These are phyloP conservation scores for Scutellaria minor DNA, from an alignment of 257 asterid species.

Conservation along the genomic window DNA sequence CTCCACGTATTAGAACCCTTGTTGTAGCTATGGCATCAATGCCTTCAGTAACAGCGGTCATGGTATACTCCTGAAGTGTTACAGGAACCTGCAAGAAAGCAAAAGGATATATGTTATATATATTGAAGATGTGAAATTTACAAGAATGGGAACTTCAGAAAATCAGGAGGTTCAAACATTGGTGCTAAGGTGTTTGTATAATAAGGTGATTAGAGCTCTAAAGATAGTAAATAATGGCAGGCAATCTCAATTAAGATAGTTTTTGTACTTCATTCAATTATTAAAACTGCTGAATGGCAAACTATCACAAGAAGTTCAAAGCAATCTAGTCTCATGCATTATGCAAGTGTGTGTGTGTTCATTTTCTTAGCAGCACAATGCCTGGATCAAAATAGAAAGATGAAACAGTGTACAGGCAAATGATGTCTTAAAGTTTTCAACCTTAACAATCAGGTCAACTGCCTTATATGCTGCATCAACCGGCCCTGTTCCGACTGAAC, in stretches of 20 bases:
- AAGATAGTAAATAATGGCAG: slow-evolving; percentile 26
- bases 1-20: slow-evolving; percentile 76
- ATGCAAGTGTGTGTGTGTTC: neutral
- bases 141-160: slow-evolving; percentile 10
- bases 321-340: slow-evolving; percentile 21
- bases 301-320: slow-evolving; percentile 5
- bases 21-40: slow-evolving; percentile 94
- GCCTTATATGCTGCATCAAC: slow-evolving; percentile 98
- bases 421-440: slow-evolving; percentile 37
- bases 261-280: neutral
- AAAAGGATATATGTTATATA: neutral
- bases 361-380: slow-evolving; percentile 8
- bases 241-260: neutral
- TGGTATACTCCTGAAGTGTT: slow-evolving; percentile 75
- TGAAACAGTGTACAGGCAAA: slow-evolving; percentile 19
- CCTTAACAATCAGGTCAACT: slow-evolving; percentile 86
- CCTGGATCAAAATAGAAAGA: slow-evolving; percentile 18
- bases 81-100: slow-evolving; percentile 68
- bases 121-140: neutral
- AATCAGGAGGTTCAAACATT: slow-evolving; percentile 3
- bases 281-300: slow-evolving; percentile 12
- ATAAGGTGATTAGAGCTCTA: slow-evolving; percentile 13
- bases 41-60: slow-evolving; percentile 88
- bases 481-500: slow-evolving; percentile 97
- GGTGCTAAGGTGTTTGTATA: neutral